A percentile compares a stretch with the other conserved stretches of the same genome.
These are phyloP conservation scores for Solanum virginianum DNA, from an alignment of 257 asterid genomes.

Conservation along the genomic window DNA sequence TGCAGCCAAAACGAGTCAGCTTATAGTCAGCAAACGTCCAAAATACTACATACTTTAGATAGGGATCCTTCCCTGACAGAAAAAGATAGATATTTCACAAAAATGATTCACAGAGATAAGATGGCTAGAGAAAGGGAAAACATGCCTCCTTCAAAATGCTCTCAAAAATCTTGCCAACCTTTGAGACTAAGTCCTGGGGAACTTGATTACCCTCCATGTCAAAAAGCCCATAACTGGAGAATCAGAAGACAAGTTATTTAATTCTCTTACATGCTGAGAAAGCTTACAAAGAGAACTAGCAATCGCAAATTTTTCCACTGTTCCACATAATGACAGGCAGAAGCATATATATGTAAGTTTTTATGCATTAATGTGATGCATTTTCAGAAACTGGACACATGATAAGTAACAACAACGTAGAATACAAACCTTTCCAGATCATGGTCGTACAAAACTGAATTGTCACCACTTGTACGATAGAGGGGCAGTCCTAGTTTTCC, in stretches of 20 bases:
- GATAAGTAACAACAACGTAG: not conserved
- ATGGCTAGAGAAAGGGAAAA: not conserved
- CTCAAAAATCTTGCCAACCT: constrained; percentile 83
- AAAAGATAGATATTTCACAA: not conserved
- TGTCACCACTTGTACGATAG: constrained; percentile 94
- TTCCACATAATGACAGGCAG: not conserved
- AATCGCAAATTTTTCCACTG: not conserved
- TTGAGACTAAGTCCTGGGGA: constrained; percentile 75
- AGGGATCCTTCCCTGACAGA: not conserved
- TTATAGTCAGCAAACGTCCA: not conserved
- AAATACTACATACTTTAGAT: not conserved
- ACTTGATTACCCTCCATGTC: constrained; percentile 92
- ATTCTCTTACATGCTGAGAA: not conserved
- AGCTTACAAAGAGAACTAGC: not conserved
- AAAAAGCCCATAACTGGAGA: constrained; percentile 78
- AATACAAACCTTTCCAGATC: constrained; percentile 76
- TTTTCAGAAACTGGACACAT: not conserved
- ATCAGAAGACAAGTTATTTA: not conserved
- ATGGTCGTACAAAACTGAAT: constrained; percentile 94
- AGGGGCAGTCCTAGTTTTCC: constrained; percentile 91
- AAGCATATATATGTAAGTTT: not conserved
- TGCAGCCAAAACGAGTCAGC: constrained; percentile 13
- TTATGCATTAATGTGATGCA: not conserved
- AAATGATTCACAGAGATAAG: not conserved
- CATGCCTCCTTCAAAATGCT: constrained; percentile 76